phyloP scores from a whole-genome alignment of 768 basidiomycete species.

The Myochromella boudieri region DNA sequence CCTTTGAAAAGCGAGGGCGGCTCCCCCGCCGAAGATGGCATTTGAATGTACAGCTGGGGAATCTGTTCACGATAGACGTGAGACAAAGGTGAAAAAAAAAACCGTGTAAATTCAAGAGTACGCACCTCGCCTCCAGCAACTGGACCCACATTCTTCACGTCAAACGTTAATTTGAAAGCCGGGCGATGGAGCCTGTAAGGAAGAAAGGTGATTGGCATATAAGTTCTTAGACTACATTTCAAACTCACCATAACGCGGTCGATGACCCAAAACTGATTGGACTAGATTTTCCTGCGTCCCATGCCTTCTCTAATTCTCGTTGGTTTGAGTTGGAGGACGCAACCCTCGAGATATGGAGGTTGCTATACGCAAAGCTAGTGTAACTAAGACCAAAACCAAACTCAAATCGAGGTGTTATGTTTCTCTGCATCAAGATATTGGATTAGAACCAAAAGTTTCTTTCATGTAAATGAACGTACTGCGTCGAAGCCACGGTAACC shows the following conservation, averaged over 20 bases:
- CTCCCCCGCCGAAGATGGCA: conserved; percentile 46
- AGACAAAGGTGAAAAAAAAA: background rate
- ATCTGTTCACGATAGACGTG: conserved; percentile 32
- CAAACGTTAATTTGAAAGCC: conserved; percentile 51
- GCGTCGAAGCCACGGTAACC: conserved; percentile 76
- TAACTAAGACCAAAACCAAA: conserved; percentile 93
- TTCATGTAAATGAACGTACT: conserved; percentile 34
- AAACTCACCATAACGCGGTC: conserved; percentile 54
- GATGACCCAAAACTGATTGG: conserved; percentile 57
- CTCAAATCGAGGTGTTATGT: conserved; percentile 78
- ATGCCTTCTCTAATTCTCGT: conserved; percentile 39
- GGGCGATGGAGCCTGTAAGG: conserved; percentile 75
- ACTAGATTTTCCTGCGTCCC: conserved; percentile 61
- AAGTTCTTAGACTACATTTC: background rate
- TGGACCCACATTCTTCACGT: conserved; percentile 54
- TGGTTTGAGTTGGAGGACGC: conserved; percentile 33
- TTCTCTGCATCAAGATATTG: conserved; percentile 42
- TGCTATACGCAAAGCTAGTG: conserved; percentile 73
- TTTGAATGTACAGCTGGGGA: conserved; percentile 59
- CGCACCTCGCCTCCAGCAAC: conserved; percentile 57
- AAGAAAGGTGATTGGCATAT: too few species aligned
- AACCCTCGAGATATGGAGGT: conserved; percentile 50
- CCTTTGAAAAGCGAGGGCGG: conserved; percentile 59
- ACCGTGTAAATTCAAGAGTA: background rate
- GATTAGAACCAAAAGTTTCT: conserved; percentile 6